Conservation (phyloP, 164 flowering plant genomes). For the Magnolia officinalis region DNA sequence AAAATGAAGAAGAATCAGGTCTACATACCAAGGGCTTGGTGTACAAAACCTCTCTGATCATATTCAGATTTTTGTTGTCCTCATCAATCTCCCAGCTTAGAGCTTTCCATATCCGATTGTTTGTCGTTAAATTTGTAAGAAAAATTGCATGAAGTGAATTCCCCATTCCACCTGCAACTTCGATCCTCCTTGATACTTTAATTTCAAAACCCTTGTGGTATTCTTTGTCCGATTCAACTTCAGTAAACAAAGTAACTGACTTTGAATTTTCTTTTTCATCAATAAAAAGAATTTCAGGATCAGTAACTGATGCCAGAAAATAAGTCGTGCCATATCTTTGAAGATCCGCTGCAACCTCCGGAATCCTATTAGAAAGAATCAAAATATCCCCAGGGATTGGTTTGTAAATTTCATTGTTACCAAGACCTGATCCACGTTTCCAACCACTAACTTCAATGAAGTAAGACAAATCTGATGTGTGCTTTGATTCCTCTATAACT, state of each 20-base stretch:
- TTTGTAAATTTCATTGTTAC: slow-evolving; percentile 36
- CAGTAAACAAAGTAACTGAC: not conserved
- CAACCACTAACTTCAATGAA: not conserved
- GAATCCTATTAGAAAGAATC: slow-evolving; percentile 40
- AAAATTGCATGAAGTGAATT: slow-evolving; percentile 39
- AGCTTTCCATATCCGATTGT: slow-evolving; percentile 55
- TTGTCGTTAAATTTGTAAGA: slow-evolving; percentile 44
- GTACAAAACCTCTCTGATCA: slow-evolving; percentile 21
- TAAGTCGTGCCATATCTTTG: slow-evolving; percentile 30
- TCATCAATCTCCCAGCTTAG: slow-evolving; percentile 18
- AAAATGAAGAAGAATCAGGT: not conserved
- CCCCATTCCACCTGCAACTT: slow-evolving; percentile 13
- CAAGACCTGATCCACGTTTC: not conserved
- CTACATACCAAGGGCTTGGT: slow-evolving; percentile 35
- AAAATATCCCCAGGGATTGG: slow-evolving; percentile 60
- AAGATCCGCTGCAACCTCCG: slow-evolving; percentile 41
- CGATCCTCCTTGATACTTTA: slow-evolving; percentile 27
- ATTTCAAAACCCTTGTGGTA: slow-evolving; percentile 10
- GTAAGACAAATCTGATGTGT: not conserved
- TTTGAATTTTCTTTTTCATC: not conserved
- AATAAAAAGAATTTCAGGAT: not conserved
- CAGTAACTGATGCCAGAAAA: slow-evolving; percentile 35
- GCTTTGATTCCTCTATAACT: slow-evolving; percentile 14
- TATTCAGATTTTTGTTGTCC: not conserved
- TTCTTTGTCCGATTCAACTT: slow-evolving; percentile 10